Conservation (phyloP, 2,329 filamentous ascomycete species). For the Ascochyta lentis region DNA sequence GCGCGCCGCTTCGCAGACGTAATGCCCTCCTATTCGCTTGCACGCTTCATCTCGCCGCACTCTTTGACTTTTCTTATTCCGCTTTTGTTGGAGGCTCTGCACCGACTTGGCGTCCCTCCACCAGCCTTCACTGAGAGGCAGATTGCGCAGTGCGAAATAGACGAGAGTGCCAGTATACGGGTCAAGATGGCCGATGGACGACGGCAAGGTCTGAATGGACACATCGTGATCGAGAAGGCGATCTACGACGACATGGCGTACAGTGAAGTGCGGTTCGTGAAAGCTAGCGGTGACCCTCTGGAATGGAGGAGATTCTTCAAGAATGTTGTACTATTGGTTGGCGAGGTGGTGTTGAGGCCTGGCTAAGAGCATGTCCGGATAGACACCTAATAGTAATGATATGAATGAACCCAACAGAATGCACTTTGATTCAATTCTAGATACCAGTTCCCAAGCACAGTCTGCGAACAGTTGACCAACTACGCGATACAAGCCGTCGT, state of each 20-base stretch:
- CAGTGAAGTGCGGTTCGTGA: slow-evolving; percentile 84
- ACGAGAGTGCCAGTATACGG: slow-evolving; percentile 68
- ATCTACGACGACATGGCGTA: slow-evolving; percentile 69
- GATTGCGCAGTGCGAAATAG: slow-evolving; percentile 44
- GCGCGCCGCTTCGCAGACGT: slow-evolving; percentile 91
- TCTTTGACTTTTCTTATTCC: slow-evolving; percentile 77
- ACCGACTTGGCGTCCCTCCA: slow-evolving; percentile 82
- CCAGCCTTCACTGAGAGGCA: slow-evolving; percentile 51
- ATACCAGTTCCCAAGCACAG: too few species aligned
- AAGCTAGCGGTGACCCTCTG: slow-evolving; percentile 92
- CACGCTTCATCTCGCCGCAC: slow-evolving; percentile 89
- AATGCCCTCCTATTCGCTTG: slow-evolving; percentile 83
- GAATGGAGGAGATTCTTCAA: slow-evolving; percentile 99
- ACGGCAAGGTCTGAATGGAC: slow-evolving; percentile 75
- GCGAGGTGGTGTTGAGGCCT: slow-evolving; percentile 73
- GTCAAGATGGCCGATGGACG: slow-evolving; percentile 77
- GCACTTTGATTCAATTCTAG: background rate
- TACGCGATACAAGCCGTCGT: too few species aligned
- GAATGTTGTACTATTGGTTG: slow-evolving; percentile 85
- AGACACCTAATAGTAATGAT: slow-evolving; percentile 5
- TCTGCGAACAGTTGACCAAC: too few species aligned
- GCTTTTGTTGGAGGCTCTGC: slow-evolving; percentile 79
- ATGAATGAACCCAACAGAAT: background rate
- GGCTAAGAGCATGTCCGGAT: slow-evolving; percentile 15
- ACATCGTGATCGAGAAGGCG: slow-evolving; percentile 76